Percentiles rank a stretch among this genome's conserved stretches.
phyloP scores from a whole-genome alignment of 257 asterid genomes.

The Solanum clarkiae region DNA sequence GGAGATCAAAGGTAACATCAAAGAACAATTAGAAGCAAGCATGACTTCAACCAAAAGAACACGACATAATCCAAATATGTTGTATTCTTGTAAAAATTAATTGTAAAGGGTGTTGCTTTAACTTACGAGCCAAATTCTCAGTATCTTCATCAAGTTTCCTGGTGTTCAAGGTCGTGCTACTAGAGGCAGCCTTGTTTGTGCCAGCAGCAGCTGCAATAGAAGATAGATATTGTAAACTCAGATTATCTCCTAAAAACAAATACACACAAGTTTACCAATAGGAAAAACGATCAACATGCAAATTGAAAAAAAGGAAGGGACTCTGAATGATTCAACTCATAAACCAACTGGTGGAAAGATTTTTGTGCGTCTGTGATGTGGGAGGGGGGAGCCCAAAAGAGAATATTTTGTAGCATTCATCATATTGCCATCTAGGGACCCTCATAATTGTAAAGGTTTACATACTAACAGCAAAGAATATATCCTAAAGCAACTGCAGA shows the following conservation, averaged over 20 bases:
- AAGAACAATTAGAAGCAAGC: neutral
- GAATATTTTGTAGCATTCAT: neutral
- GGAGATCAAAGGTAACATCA: neutral
- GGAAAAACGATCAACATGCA: neutral
- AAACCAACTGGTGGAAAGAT: neutral
- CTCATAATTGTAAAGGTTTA: neutral
- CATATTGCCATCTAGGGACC: neutral
- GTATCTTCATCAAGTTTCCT: conserved; percentile 94
- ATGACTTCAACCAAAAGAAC: neutral
- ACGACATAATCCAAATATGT: neutral
- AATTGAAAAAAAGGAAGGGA: neutral
- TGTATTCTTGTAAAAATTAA: neutral
- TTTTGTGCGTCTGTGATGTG: too few species aligned
- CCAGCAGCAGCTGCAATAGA: conserved; percentile 69
- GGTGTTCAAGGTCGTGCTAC: conserved; percentile 64
- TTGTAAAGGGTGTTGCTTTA: neutral
- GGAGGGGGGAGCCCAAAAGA: neutral
- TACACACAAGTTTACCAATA: neutral
- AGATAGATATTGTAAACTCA: neutral
- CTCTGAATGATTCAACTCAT: neutral
- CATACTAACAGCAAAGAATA: neutral
- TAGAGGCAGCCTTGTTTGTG: conserved; percentile 79
- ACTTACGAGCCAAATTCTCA: conserved; percentile 85
- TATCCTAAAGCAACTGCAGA: neutral
- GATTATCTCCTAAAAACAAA: neutral